These are phyloP conservation scores for Clausena lansium DNA, from an alignment of 345 rosid genomes.

Conservation along the genomic window DNA sequence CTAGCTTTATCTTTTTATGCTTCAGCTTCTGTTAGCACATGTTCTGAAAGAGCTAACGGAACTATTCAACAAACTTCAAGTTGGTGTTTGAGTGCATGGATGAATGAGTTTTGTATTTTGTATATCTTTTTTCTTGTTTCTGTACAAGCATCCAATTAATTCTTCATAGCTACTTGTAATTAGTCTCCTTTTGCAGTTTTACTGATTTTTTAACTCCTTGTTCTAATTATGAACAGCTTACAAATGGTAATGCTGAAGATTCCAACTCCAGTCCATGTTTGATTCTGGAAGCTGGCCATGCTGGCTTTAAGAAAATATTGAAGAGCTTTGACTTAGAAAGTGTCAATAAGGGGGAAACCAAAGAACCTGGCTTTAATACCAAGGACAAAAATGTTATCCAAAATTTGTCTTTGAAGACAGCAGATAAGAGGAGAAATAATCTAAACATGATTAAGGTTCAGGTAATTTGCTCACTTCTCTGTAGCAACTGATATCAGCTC, in stretches of 20 bases:
- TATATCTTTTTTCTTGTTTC: background rate
- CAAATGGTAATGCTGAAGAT: constrained; percentile 7
- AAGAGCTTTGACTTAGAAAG: constrained; percentile 4
- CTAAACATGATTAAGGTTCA: constrained; percentile 17
- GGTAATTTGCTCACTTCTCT: constrained; percentile 11
- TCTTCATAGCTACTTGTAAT: background rate
- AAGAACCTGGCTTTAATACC: constrained; percentile 13
- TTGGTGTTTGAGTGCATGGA: background rate
- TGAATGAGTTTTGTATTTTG: background rate
- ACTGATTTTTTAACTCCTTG: background rate
- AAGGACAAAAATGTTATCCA: constrained; percentile 10
- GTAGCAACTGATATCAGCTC: background rate
- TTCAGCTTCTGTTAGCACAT: background rate
- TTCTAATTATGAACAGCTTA: constrained; percentile 24
- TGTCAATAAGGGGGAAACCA: constrained; percentile 13
- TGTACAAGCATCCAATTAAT: background rate
- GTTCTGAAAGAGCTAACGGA: no score
- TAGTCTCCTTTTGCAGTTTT: background rate
- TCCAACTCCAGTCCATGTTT: constrained; percentile 2
- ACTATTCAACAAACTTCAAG: background rate
- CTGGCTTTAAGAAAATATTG: constrained; percentile 16
- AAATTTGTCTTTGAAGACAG: constrained; percentile 21
- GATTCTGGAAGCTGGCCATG: constrained; percentile 20
- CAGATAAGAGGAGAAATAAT: constrained; percentile 12
- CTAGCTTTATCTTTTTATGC: constrained; percentile 7